These are phyloP conservation scores for Pistacia atlantica DNA, from an alignment of 345 rosid genomes.

Conservation along the genomic window DNA sequence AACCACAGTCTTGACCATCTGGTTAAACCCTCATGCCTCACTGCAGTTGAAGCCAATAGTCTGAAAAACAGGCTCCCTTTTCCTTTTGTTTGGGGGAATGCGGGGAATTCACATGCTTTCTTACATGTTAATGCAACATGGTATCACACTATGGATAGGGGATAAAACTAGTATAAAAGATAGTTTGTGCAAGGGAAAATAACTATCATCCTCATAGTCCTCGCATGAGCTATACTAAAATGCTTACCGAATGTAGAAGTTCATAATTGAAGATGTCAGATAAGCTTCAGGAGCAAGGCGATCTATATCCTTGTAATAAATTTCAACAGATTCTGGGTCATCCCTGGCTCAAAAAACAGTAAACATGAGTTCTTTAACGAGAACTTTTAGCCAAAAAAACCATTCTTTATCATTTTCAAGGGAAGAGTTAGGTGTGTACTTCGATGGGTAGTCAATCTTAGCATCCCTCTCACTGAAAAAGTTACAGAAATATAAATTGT, in stretches of 20 bases:
- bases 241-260: constrained; percentile 76
- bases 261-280: constrained; percentile 80
- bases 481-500: constrained; percentile 27
- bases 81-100: too few relatives aligned
- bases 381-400: background rate
- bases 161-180: background rate
- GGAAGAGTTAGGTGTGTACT: constrained; percentile 39
- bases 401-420: constrained; percentile 7
- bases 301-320: constrained; percentile 55
- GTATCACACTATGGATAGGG: background rate
- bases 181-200: background rate
- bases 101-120: background rate
- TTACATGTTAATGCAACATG: background rate
- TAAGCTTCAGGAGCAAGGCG: constrained; percentile 69
- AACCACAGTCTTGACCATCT: too few relatives aligned
- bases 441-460: constrained; percentile 69
- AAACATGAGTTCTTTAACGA: background rate
- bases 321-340: constrained; percentile 67
- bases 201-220: background rate
- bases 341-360: constrained; percentile 46
- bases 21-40: background rate
- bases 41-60: background rate
- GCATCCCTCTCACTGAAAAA: constrained; percentile 55
- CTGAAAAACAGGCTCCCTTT: background rate
- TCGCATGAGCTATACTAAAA: constrained; percentile 8